phyloP scores from a whole-genome alignment of 2,329 filamentous ascomycete species.

The Xylariaceae sp. region DNA sequence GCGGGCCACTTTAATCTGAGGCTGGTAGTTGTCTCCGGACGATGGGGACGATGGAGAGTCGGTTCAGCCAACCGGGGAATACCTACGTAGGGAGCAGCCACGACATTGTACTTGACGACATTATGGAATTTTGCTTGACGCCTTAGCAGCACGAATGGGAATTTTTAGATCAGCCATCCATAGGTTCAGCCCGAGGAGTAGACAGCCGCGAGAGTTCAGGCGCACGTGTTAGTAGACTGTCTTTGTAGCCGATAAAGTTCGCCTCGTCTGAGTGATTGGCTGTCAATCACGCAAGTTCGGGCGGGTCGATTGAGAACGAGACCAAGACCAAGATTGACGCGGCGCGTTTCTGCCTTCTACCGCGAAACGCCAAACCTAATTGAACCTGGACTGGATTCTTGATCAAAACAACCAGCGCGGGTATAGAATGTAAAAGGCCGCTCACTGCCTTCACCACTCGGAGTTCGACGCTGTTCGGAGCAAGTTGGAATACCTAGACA shows the following conservation, averaged over 20 bases:
- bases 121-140: conserved; percentile 20
- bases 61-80: conserved; percentile 24
- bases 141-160: conserved; percentile 24
- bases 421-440: not conserved
- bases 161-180: conserved; percentile 19
- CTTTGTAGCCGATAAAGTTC: conserved; percentile 21
- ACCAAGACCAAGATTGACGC: conserved; percentile 26
- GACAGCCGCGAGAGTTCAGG: conserved; percentile 14
- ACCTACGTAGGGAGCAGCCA: conserved; percentile 3
- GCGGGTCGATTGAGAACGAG: conserved; percentile 22
- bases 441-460: not conserved
- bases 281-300: conserved; percentile 20
- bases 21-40: conserved; percentile 17
- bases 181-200: conserved; percentile 22
- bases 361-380: conserved; percentile 20
- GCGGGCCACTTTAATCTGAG: conserved; percentile 15
- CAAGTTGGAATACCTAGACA: conserved; percentile 18
- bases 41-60: no score
- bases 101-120: conserved; percentile 11
- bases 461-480: conserved; percentile 7
- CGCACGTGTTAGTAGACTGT: conserved; percentile 24
- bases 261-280: conserved; percentile 35
- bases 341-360: conserved; percentile 21
- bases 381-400: conserved; percentile 17
- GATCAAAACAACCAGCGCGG: conserved; percentile 23